Evolutionary conservation across 2,329 filamentous ascomycete species (phyloP).

Genomic region (Corynespora cassiicola): DNA sequence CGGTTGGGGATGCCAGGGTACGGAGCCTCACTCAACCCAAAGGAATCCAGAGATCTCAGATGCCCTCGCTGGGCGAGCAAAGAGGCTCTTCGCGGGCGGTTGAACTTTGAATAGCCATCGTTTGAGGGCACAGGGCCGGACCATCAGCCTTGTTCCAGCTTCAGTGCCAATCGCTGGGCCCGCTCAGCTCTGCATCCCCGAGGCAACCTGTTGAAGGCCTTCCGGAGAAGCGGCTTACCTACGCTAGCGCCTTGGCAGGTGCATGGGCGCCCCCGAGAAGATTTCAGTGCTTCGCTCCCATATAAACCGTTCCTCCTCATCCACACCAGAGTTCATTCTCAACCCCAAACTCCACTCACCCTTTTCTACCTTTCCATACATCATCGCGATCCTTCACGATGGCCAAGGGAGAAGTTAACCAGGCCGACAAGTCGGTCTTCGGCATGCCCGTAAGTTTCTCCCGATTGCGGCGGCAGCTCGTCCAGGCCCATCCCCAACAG

Average conservation of each 20-base stretch:
- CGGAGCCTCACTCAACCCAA: slow-evolving; percentile 1
- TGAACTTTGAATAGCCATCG: slow-evolving; percentile 6
- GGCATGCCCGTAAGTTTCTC: slow-evolving; percentile 54
- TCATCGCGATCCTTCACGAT: slow-evolving; percentile 46
- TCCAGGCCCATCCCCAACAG: slow-evolving; percentile 25
- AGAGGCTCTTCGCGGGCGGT: slow-evolving; percentile 6
- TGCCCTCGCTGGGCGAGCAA: too few relatives aligned
- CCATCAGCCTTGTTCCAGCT: too few relatives aligned
- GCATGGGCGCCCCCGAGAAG: neutral
- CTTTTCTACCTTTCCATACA: slow-evolving; percentile 46
- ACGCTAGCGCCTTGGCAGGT: slow-evolving; percentile 1
- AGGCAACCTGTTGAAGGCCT: slow-evolving; percentile 4
- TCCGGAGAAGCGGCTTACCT: slow-evolving; percentile 3
- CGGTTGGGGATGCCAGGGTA: slow-evolving; percentile 10
- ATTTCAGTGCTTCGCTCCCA: neutral
- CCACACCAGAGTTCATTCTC: slow-evolving; percentile 10
- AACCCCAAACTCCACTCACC: slow-evolving; percentile 19
- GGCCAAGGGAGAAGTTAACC: slow-evolving; percentile 54
- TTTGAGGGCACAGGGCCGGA: too few relatives aligned
- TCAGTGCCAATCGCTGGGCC: too few relatives aligned
- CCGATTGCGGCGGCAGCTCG: slow-evolving; percentile 17
- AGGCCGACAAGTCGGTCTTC: slow-evolving; percentile 61
- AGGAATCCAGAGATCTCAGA: too few relatives aligned
- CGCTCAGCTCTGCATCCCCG: slow-evolving; percentile 1
- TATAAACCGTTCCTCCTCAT: neutral